phyloP scores from a whole-genome alignment of 306 rosid species.

The Acacia acuminata region DNA sequence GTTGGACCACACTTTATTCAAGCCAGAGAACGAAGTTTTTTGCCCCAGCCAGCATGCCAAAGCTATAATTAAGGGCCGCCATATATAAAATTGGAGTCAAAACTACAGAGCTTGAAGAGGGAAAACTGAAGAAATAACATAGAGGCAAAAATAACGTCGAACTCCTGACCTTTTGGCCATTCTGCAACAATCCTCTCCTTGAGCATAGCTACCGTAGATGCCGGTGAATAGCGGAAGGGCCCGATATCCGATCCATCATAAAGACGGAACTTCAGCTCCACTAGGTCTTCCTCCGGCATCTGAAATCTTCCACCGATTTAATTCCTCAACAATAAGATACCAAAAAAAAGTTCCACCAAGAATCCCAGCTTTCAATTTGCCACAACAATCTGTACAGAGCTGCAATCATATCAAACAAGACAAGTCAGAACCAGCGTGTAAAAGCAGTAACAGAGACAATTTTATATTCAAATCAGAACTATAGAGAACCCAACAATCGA shows the following conservation, averaged over 20 bases:
- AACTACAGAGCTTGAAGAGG: neutral
- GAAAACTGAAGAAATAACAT: neutral
- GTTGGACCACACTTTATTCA: conserved; percentile 9
- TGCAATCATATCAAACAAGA: conserved; percentile 2
- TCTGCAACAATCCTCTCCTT: conserved; percentile 80
- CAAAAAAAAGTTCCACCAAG: neutral
- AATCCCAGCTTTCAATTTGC: neutral
- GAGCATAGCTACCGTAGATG: conserved; percentile 69
- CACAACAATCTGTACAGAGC: neutral
- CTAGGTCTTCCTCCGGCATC: conserved; percentile 89
- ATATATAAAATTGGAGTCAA: neutral
- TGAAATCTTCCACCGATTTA: conserved; percentile 25
- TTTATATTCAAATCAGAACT: neutral
- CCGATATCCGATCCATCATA: conserved; percentile 93
- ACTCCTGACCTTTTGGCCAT: conserved; percentile 82
- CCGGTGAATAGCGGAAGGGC: conserved; percentile 75
- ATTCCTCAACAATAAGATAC: neutral
- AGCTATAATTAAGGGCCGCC: conserved; percentile 16
- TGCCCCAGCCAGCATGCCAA: conserved; percentile 9
- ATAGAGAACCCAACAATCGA: neutral
- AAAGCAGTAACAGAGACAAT: neutral
- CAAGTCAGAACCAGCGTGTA: neutral
- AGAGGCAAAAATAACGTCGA: neutral
- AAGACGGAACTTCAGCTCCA: conserved; percentile 88
- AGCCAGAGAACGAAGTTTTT: conserved; percentile 15